Evolutionary conservation across 768 basidiomycete genomes (phyloP).

Genomic region (Rickenella mellea): DNA sequence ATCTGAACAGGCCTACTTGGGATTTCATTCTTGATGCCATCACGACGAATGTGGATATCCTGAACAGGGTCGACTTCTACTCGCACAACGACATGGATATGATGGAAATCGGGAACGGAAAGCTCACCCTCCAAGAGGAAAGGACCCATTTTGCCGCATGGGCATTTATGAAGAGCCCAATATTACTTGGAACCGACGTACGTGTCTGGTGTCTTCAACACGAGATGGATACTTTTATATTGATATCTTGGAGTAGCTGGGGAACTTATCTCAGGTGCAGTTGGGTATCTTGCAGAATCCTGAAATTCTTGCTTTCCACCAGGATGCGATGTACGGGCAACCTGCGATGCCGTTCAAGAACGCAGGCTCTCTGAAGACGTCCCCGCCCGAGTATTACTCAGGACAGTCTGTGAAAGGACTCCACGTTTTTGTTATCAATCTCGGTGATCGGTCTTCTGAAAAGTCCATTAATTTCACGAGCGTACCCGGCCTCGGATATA

Average conservation of each 20-base stretch:
- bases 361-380: conserved; percentile 27
- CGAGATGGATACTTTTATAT: not conserved
- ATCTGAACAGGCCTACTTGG: conserved; percentile 31
- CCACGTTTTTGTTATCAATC: conserved; percentile 50
- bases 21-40: conserved; percentile 40
- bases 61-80: conserved; percentile 36
- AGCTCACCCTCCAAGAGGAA: conserved; percentile 36
- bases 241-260: conserved; percentile 23
- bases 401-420: conserved; percentile 38
- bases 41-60: conserved; percentile 29
- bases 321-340: conserved; percentile 34
- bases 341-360: conserved; percentile 41
- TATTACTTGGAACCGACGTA: conserved; percentile 33
- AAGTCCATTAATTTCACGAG: conserved; percentile 37
- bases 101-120: conserved; percentile 33
- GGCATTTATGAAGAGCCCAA: conserved; percentile 49
- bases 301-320: conserved; percentile 46
- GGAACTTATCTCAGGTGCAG: conserved; percentile 27
- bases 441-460: conserved; percentile 24
- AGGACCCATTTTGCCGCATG: conserved; percentile 51
- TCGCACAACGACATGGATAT: conserved; percentile 54
- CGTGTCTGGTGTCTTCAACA: conserved; percentile 6
- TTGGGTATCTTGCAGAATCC: conserved; percentile 39
- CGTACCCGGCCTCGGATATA: conserved; percentile 31
- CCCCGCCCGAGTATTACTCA: conserved; percentile 43